These are phyloP conservation scores for Fusarium sp. DNA, from an alignment of 2,329 filamentous ascomycete species.

Conservation along the genomic window DNA sequence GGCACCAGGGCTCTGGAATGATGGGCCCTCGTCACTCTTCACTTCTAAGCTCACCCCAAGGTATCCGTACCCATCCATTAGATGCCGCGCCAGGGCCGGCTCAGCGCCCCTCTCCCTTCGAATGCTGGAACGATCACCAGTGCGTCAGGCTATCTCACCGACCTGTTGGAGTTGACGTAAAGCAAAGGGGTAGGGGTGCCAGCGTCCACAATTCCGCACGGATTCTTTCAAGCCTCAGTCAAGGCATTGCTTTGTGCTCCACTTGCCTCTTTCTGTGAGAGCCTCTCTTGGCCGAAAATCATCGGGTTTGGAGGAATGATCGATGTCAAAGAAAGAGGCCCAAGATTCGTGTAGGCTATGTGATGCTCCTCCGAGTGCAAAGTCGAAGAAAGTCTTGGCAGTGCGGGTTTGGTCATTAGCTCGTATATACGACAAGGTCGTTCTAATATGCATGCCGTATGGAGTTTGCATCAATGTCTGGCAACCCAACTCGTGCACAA, in stretches of 20 bases:
- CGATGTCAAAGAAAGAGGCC: neutral
- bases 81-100: slow-evolving; percentile 31
- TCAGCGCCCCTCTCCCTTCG: slow-evolving; percentile 31
- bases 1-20: slow-evolving; percentile 42
- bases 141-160: slow-evolving; percentile 43
- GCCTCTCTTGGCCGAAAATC: slow-evolving; percentile 24
- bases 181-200: neutral
- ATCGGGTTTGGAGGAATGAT: slow-evolving; percentile 3
- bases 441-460: neutral
- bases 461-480: slow-evolving; percentile 7
- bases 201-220: slow-evolving; percentile 36
- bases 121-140: slow-evolving; percentile 35
- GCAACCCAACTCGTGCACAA: neutral
- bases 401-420: neutral
- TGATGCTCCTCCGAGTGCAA: neutral
- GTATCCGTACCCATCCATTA: neutral
- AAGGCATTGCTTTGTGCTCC: slow-evolving; percentile 21
- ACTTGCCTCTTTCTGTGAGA: slow-evolving; percentile 3
- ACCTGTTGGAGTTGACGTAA: slow-evolving; percentile 33
- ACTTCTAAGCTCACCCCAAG: slow-evolving; percentile 10
- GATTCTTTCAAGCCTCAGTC: slow-evolving; percentile 9
- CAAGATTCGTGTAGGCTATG: neutral
- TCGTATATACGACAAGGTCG: neutral
- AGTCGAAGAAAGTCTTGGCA: neutral
- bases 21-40: slow-evolving; percentile 23